Conservation (phyloP, 2,329 filamentous ascomycete species). For the Beauveria pseudobassiana region DNA sequence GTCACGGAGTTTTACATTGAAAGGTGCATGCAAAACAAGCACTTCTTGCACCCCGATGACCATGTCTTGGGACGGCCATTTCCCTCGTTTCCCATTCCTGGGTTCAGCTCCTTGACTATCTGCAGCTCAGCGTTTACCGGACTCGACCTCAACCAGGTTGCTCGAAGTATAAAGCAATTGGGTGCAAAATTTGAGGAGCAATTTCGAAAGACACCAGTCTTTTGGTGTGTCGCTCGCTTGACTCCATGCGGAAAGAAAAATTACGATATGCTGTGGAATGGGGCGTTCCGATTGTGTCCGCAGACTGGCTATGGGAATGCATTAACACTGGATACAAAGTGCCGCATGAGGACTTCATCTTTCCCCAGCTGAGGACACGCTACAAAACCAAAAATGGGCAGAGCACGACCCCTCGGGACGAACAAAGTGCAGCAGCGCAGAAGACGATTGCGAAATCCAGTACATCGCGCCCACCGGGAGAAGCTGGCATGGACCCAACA, state of each 20-base stretch:
- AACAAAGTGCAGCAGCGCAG: constrained; percentile 1
- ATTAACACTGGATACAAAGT: constrained; percentile 49
- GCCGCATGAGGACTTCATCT: constrained; percentile 40
- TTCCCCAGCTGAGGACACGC: constrained; percentile 35
- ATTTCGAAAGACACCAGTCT: constrained; percentile 66
- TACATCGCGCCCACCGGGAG: constrained; percentile 15
- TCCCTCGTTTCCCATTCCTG: constrained; percentile 58
- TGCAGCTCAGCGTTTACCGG: constrained; percentile 78
- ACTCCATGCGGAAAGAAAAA: constrained; percentile 62
- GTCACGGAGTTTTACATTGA: constrained; percentile 95
- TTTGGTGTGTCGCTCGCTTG: constrained; percentile 60
- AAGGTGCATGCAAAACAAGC: constrained; percentile 71
- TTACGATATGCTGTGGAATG: constrained; percentile 67
- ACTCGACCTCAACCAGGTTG: constrained; percentile 78
- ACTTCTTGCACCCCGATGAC: constrained; percentile 58
- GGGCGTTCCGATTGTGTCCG: constrained; percentile 71
- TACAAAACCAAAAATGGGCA: constrained; percentile 13
- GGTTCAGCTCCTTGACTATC: constrained; percentile 62
- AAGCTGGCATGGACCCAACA: constrained; percentile 30
- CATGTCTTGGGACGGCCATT: constrained; percentile 75
- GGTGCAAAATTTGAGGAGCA: constrained; percentile 77
- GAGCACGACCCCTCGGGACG: constrained; percentile 14
- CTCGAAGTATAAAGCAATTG: constrained; percentile 66
- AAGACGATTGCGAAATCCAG: constrained; percentile 7
- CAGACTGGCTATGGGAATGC: constrained; percentile 80